These are phyloP conservation scores for Tolypocladium sp. DNA, from an alignment of 2,329 filamentous ascomycete genomes.

Conservation along the genomic window DNA sequence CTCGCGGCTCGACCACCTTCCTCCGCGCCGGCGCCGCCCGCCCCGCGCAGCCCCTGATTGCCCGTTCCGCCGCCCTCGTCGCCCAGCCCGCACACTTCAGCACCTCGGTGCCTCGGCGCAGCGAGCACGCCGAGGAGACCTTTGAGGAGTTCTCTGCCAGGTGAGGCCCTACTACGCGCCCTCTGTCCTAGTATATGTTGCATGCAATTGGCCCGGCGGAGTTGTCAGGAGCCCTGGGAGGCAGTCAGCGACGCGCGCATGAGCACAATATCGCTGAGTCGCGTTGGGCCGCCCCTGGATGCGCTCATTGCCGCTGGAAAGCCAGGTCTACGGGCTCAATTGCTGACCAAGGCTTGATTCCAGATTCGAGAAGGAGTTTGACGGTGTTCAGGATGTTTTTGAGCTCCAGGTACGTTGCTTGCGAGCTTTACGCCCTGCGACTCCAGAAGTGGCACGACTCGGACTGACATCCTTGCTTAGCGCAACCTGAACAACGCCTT, in stretches of 20 bases:
- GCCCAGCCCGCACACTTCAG: slow-evolving; percentile 45
- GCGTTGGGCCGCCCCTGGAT: not conserved
- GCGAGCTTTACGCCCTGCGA: not conserved
- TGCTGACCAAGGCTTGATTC: slow-evolving; percentile 5
- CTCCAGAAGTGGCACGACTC: not conserved
- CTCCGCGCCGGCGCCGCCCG: slow-evolving; percentile 55
- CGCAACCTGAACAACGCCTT: slow-evolving; percentile 99
- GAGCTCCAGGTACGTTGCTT: slow-evolving; percentile 80
- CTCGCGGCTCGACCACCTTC: slow-evolving; percentile 55
- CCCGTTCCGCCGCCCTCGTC: slow-evolving; percentile 40
- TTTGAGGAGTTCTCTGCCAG: slow-evolving; percentile 98
- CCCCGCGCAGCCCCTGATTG: slow-evolving; percentile 44
- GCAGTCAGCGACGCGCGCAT: not conserved
- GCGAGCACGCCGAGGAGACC: slow-evolving; percentile 81
- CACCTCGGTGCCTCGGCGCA: slow-evolving; percentile 47
- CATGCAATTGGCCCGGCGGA: slow-evolving; percentile 1
- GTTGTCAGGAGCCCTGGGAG: not conserved
- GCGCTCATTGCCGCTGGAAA: not conserved
- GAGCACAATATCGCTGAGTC: not conserved
- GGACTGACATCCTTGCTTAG: slow-evolving; percentile 23
- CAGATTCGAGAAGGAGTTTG: slow-evolving; percentile 99
- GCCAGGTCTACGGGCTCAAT: not conserved
- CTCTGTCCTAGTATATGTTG: not conserved
- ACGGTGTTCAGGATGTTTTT: slow-evolving; percentile 94
- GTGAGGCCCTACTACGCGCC: slow-evolving; percentile 45